Evolutionary conservation across 129 eudicot species (phyloP).

Genomic region (Arctium minus): DNA sequence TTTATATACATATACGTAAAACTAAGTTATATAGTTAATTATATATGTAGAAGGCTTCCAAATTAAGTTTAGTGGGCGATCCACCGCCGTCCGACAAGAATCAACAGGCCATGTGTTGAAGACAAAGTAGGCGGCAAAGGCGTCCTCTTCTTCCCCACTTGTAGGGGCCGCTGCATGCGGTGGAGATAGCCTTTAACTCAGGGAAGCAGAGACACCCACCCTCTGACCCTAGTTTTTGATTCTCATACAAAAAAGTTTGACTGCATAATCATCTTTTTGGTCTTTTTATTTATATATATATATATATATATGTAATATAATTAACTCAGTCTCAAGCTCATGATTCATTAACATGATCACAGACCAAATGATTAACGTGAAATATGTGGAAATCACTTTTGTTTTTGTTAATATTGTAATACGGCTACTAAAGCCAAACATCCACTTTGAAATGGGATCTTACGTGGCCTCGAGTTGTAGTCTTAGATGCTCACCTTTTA

Average conservation of each 20-base stretch:
- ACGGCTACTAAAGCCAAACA: conserved; percentile 58
- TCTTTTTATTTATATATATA: neutral
- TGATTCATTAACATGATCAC: conserved; percentile 74
- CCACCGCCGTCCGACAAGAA: conserved; percentile 62
- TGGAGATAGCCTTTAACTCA: conserved; percentile 27
- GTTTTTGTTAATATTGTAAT: conserved; percentile 21
- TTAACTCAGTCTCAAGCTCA: conserved; percentile 30
- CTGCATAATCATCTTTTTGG: neutral
- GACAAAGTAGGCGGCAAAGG: conserved; percentile 37
- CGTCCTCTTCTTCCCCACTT: conserved; percentile 55
- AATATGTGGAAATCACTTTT: conserved; percentile 28
- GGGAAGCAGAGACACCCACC: conserved; percentile 11
- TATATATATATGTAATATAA: conserved; percentile 11
- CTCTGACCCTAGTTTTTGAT: conserved; percentile 21
- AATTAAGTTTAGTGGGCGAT: conserved; percentile 33
- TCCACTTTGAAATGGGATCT: conserved; percentile 27
- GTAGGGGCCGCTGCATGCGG: conserved; percentile 36
- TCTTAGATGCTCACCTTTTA: neutral
- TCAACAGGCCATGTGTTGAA: conserved; percentile 30
- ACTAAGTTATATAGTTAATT: conserved; percentile 18
- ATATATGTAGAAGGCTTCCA: conserved; percentile 15
- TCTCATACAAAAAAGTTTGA: conserved; percentile 28
- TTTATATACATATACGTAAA: neutral
- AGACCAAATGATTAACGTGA: conserved; percentile 51
- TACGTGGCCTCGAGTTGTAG: neutral